Conservation (phyloP, 23 red algal species). For the Gracilaria caudata region DNA sequence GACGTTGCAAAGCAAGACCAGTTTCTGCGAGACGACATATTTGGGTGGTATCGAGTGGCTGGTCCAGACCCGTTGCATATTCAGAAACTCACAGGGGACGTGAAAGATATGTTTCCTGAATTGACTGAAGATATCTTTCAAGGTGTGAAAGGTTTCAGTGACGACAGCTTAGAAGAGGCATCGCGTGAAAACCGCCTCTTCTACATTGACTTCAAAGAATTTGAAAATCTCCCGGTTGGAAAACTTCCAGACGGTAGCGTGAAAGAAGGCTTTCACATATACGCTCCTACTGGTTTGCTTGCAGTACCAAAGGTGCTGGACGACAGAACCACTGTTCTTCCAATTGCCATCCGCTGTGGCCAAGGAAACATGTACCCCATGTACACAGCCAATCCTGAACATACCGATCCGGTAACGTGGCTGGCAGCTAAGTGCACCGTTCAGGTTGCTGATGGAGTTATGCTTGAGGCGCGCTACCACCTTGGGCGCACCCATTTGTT, state of each 20-base stretch:
- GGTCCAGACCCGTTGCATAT: conserved; percentile 28
- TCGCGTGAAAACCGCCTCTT: conserved; percentile 9
- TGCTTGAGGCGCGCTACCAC: conserved; percentile 28
- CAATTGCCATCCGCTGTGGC: conserved; percentile 32
- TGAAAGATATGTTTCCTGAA: conserved; percentile 34
- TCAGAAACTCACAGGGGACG: neutral
- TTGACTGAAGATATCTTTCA: conserved; percentile 31
- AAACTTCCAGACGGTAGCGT: conserved; percentile 22
- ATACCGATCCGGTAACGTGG: conserved; percentile 30
- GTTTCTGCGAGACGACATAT: conserved; percentile 28
- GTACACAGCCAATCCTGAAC: conserved; percentile 2
- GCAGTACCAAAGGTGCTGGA: conserved; percentile 22
- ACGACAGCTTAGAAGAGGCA: neutral
- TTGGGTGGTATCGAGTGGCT: conserved; percentile 49
- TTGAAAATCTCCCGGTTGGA: conserved; percentile 2
- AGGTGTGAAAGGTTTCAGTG: neutral
- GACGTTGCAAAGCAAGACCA: neutral
- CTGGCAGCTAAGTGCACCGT: conserved; percentile 15
- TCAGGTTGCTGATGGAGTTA: conserved; percentile 34
- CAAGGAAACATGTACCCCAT: conserved; percentile 24
- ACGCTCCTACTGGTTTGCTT: conserved; percentile 16
- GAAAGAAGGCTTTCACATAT: conserved; percentile 53
- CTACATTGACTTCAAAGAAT: conserved; percentile 32
- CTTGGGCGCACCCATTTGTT: conserved; percentile 55
- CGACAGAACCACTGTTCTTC: conserved; percentile 13